Evolutionary conservation across 2,329 filamentous ascomycete genomes (phyloP).

Genomic region (Colletotrichum ledebouriae): DNA sequence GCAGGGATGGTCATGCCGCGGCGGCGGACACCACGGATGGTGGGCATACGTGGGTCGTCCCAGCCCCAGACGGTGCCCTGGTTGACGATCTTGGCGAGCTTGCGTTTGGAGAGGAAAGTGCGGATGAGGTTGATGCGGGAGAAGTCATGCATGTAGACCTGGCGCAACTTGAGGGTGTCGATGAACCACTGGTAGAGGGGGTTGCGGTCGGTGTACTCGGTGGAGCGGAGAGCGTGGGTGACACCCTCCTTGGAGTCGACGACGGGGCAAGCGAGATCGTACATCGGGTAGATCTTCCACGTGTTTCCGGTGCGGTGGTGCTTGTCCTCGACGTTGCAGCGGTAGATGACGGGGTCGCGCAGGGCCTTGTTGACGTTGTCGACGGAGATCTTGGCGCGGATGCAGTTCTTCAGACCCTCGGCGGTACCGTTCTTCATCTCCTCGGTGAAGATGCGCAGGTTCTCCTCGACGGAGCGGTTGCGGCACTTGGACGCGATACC

Average conservation of each 20-base stretch:
- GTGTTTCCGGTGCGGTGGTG: slow-evolving; percentile 84
- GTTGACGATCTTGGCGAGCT: slow-evolving; percentile 86
- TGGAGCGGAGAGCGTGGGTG: slow-evolving; percentile 85
- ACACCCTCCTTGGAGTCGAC: slow-evolving; percentile 86
- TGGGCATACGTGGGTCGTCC: slow-evolving; percentile 91
- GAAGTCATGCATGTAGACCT: slow-evolving; percentile 89
- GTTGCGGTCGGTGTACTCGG: slow-evolving; percentile 90
- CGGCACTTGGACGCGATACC: slow-evolving; percentile 86
- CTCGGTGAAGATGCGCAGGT: slow-evolving; percentile 85
- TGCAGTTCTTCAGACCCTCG: slow-evolving; percentile 87
- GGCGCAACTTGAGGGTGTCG: slow-evolving; percentile 78
- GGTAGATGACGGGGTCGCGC: slow-evolving; percentile 97
- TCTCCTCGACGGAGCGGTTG: slow-evolving; percentile 85
- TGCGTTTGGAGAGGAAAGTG: slow-evolving; percentile 87
- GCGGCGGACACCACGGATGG: slow-evolving; percentile 82
- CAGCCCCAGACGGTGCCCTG: slow-evolving; percentile 83
- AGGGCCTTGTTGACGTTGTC: slow-evolving; percentile 96
- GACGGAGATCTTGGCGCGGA: slow-evolving; percentile 92
- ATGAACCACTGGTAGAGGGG: slow-evolving; percentile 90
- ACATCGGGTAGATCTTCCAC: slow-evolving; percentile 91
- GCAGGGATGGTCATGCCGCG: slow-evolving; percentile 85
- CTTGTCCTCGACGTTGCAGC: slow-evolving; percentile 78
- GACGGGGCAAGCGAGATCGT: slow-evolving; percentile 88
- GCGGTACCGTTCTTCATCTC: slow-evolving; percentile 92
- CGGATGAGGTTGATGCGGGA: slow-evolving; percentile 86